Evolutionary conservation across 441 rosid genomes (phyloP).

Genomic region (Syzygium syzygioides): DNA sequence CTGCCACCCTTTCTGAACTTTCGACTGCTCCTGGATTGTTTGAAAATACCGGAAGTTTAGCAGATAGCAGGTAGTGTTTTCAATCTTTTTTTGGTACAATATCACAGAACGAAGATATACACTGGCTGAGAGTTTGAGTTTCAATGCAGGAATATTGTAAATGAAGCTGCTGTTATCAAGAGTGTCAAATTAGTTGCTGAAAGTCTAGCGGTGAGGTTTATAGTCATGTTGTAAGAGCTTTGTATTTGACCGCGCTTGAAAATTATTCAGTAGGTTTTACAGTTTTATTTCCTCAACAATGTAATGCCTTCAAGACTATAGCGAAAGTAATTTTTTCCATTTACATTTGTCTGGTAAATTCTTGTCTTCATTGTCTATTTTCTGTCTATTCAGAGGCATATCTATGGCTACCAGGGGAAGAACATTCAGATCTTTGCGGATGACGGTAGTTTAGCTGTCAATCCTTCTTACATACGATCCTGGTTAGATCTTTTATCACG

Average conservation of each 20-base stretch:
- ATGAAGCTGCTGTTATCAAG: constrained; percentile 58
- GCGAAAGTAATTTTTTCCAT: background rate
- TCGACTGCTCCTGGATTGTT: constrained; percentile 69
- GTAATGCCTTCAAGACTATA: background rate
- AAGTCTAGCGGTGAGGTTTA: constrained; percentile 77
- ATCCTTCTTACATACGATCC: constrained; percentile 61
- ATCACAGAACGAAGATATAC: background rate
- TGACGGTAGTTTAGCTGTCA: constrained; percentile 76
- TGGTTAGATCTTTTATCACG: constrained; percentile 84
- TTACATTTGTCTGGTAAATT: background rate
- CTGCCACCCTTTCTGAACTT: constrained; percentile 90
- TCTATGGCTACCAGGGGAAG: constrained; percentile 81
- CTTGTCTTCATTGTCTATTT: background rate
- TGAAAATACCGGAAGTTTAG: constrained; percentile 70
- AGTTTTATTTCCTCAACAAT: background rate
- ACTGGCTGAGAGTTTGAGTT: constrained; percentile 8
- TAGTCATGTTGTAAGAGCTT: background rate
- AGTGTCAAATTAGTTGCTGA: constrained; percentile 88
- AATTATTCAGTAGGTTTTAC: background rate
- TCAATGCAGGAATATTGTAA: constrained; percentile 49
- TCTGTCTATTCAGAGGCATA: constrained; percentile 62
- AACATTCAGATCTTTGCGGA: constrained; percentile 71
- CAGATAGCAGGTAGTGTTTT: constrained; percentile 62
- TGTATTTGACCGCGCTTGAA: background rate
- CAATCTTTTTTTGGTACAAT: constrained; percentile 7